Conservation (phyloP, 1,139 yeast genomes). For the Barnettozyma hawaiiensis region DNA sequence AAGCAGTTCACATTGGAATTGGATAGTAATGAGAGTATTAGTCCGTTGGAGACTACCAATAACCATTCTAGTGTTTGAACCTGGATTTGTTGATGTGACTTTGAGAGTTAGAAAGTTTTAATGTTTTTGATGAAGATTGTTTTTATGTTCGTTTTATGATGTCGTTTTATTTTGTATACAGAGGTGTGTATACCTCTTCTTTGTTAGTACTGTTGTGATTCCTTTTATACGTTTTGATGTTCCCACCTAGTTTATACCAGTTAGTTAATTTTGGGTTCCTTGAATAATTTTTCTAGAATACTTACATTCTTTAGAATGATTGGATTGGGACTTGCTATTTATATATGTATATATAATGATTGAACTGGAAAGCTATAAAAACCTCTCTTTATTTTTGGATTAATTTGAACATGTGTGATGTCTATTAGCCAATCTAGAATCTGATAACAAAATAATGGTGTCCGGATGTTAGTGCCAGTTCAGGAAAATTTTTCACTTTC, state of each 20-base stretch:
- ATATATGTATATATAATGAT: no score
- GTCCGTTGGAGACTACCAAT: conserved; percentile 23
- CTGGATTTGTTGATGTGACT: no score
- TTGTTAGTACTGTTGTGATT: not conserved
- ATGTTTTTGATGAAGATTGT: not conserved
- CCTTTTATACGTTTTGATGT: not conserved
- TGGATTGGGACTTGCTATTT: not conserved
- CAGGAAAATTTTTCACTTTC: not conserved
- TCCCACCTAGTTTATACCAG: not conserved
- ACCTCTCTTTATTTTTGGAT: no score
- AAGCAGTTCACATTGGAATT: conserved; percentile 14
- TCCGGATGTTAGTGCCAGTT: not conserved
- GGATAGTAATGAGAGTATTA: conserved; percentile 22
- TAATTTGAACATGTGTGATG: no score
- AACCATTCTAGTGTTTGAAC: conserved; percentile 3
- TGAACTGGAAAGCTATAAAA: no score
- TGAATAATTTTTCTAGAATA: not conserved
- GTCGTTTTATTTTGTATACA: not conserved
- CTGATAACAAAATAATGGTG: not conserved
- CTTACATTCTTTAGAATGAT: not conserved
- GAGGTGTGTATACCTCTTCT: no score
- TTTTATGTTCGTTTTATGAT: not conserved
- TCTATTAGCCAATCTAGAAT: no score
- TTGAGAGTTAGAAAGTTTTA: not conserved
- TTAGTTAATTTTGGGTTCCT: not conserved